These are phyloP conservation scores for Apiotrichum veenhuisii DNA, from an alignment of 1,284 basidiomycete genomes.

Conservation along the genomic window DNA sequence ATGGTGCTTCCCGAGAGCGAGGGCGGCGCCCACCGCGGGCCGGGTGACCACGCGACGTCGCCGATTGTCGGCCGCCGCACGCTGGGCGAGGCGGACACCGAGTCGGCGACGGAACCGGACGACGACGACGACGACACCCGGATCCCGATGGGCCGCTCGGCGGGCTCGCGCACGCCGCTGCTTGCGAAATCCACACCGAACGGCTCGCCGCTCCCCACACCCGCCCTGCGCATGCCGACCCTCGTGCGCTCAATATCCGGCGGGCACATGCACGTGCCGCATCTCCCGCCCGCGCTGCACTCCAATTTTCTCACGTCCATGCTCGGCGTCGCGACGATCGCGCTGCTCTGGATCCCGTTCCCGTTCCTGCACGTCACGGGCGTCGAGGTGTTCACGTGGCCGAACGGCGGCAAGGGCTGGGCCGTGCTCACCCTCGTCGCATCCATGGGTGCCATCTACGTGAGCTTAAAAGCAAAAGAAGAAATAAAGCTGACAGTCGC, in stretches of 20 bases:
- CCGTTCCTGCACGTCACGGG: constrained; percentile 37
- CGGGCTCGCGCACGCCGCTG: constrained; percentile 6
- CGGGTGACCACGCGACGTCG: not conserved
- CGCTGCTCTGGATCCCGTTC: constrained; percentile 46
- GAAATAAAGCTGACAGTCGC: not conserved
- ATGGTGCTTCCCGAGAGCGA: constrained; percentile 45
- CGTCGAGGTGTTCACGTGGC: constrained; percentile 39
- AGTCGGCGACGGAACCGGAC: not conserved
- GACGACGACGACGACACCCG: constrained; percentile 13
- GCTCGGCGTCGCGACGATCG: constrained; percentile 44
- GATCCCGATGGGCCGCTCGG: constrained; percentile 8
- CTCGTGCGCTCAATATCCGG: not conserved
- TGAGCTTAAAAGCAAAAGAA: constrained; percentile 17
- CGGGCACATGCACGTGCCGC: constrained; percentile 7
- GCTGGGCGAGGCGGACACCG: not conserved
- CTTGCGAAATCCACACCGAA: constrained; percentile 2
- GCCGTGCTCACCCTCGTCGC: constrained; percentile 30
- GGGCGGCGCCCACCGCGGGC: constrained; percentile 21
- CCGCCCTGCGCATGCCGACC: not conserved
- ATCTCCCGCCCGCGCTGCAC: constrained; percentile 44
- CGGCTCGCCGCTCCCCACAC: not conserved
- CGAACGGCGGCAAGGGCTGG: constrained; percentile 23
- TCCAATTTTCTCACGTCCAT: constrained; percentile 48
- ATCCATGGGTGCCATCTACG: constrained; percentile 42
- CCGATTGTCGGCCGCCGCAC: constrained; percentile 1